Evolutionary conservation across 768 basidiomycete species (phyloP).

Genomic region (Russula abietina): DNA sequence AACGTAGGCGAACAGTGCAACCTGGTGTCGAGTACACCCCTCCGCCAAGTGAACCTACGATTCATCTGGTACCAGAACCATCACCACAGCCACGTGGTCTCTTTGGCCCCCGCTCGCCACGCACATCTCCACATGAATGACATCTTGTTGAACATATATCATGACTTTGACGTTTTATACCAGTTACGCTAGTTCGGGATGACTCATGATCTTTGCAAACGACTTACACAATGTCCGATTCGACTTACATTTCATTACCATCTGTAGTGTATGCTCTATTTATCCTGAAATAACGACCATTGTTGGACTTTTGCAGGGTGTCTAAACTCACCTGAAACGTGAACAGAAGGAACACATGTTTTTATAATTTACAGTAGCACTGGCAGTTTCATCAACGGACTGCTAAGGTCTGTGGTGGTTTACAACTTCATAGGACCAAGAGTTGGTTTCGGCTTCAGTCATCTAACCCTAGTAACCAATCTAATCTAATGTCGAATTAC

Average conservation of each 20-base stretch:
- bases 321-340: too few relatives aligned
- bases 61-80: slow-evolving; percentile 52
- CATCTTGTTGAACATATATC: not conserved
- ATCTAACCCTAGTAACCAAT: too few relatives aligned
- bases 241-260: not conserved
- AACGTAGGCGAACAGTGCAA: slow-evolving; percentile 43
- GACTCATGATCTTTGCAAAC: not conserved
- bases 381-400: too few relatives aligned
- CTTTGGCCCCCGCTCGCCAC: slow-evolving; percentile 73
- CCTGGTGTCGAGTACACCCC: slow-evolving; percentile 52
- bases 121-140: slow-evolving; percentile 25
- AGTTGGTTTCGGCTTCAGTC: too few relatives aligned
- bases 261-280: slow-evolving; percentile 3
- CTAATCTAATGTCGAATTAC: not conserved
- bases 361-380: too few relatives aligned
- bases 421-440: too few relatives aligned
- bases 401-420: too few relatives aligned
- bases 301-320: too few relatives aligned
- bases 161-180: not conserved
- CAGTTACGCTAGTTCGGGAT: not conserved
- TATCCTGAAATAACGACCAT: not conserved
- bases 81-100: slow-evolving; percentile 51
- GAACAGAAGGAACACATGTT: too few relatives aligned
- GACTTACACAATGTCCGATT: not conserved
- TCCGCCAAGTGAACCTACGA: slow-evolving; percentile 48